These are phyloP conservation scores for Trichoderma harzianum DNA, from an alignment of 2,329 filamentous ascomycete genomes.

Conservation along the genomic window DNA sequence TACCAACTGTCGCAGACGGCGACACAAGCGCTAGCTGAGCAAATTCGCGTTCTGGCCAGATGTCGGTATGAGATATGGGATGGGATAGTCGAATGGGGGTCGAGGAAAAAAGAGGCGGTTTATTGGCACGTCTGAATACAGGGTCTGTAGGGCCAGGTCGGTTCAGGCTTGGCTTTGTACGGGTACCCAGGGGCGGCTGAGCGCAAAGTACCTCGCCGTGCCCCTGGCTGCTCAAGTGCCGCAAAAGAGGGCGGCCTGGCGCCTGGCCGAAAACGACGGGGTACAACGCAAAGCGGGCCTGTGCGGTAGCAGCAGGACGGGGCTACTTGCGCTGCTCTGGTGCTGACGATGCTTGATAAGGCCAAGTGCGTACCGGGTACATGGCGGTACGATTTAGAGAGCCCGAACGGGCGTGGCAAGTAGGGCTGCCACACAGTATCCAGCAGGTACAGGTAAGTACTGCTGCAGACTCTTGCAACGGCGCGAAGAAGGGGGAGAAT, in stretches of 20 bases:
- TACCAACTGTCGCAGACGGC: not conserved
- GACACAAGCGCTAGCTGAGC: conserved; percentile 8
- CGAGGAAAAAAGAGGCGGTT: conserved; percentile 6
- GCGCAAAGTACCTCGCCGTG: not conserved
- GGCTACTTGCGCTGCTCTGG: not conserved
- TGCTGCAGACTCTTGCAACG: not conserved
- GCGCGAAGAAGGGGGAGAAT: not conserved
- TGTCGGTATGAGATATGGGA: conserved; percentile 10
- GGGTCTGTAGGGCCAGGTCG: conserved; percentile 14
- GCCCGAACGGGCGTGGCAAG: not conserved
- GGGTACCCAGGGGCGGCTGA: not conserved
- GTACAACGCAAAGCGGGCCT: not conserved
- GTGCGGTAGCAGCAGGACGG: not conserved
- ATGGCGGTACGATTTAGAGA: not conserved
- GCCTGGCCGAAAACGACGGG: not conserved
- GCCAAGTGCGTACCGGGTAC: conserved; percentile 11
- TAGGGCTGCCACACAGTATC: not conserved
- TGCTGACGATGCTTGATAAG: conserved; percentile 13
- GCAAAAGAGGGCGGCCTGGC: not conserved
- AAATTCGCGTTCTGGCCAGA: conserved; percentile 15
- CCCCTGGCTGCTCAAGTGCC: not conserved
- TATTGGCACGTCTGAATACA: conserved; percentile 14
- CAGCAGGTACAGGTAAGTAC: not conserved
- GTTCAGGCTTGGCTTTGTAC: not conserved
- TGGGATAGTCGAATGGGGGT: conserved; percentile 5